These are phyloP conservation scores for Phyllostachys edulis DNA, from an alignment of 176 grass and related monocot genomes.

Conservation along the genomic window DNA sequence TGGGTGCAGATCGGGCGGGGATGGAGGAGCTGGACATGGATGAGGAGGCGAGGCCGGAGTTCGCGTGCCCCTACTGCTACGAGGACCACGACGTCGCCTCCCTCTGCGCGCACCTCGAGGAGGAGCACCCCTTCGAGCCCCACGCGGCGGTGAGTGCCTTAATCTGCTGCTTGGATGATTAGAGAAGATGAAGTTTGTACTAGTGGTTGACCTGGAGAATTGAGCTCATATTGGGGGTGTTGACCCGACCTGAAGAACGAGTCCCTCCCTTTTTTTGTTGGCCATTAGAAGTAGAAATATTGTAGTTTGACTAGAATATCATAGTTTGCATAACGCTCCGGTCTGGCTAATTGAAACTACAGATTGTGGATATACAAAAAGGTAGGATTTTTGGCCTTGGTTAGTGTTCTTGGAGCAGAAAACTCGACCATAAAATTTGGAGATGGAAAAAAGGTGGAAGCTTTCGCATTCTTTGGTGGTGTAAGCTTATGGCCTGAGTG, in stretches of 20 bases:
- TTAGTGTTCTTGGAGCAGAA: not conserved
- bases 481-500: not conserved
- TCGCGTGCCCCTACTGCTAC: slow-evolving; percentile 96
- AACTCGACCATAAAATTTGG: not conserved
- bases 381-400: not conserved
- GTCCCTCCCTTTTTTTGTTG: not conserved
- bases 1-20: slow-evolving; percentile 58
- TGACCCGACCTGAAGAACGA: slow-evolving; percentile 16
- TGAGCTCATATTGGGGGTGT: not conserved
- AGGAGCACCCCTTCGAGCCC: slow-evolving; percentile 86
- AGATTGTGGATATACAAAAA: not conserved
- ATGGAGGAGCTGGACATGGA: slow-evolving; percentile 86
- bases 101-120: slow-evolving; percentile 82
- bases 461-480: not conserved
- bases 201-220: not conserved
- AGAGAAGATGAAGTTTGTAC: not conserved
- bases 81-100: slow-evolving; percentile 86
- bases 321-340: not conserved
- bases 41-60: slow-evolving; percentile 69
- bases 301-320: not conserved
- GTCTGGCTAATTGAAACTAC: not conserved
- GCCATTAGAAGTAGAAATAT: not conserved
- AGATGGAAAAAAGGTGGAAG: not conserved
- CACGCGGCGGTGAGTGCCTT: slow-evolving; percentile 55
- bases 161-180: not conserved